A percentile compares a stretch with the other conserved stretches of the same genome.
Evolutionary conservation across 192 early-diverging fungal species (phyloP).

Genomic region (Coemansia sp.): DNA sequence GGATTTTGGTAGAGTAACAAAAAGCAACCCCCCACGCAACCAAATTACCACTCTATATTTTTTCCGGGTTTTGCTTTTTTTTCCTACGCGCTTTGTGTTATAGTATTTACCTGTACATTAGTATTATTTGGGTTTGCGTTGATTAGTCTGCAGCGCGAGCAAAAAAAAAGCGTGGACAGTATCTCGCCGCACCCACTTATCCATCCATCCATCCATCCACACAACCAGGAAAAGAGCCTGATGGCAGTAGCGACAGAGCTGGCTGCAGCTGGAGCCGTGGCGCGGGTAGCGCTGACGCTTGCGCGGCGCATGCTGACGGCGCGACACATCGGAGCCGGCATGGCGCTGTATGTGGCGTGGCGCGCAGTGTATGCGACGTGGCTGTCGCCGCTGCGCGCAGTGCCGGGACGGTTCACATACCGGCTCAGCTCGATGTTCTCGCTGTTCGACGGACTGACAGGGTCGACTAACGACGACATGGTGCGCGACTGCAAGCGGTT

Average conservation of each 20-base stretch:
- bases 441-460: slow-evolving; percentile 8
- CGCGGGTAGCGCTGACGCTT: background rate
- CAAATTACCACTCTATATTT: too few species aligned
- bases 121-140: too few species aligned
- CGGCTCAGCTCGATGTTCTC: slow-evolving; percentile 22
- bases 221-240: background rate
- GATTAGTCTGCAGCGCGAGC: too few species aligned
- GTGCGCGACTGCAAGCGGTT: slow-evolving; percentile 14
- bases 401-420: slow-evolving; percentile 28
- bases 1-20: too few species aligned
- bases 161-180: too few species aligned
- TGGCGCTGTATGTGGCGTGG: slow-evolving; percentile 10
- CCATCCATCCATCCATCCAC: too few species aligned
- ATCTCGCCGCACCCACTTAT: too few species aligned
- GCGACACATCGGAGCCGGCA: background rate
- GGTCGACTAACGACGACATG: slow-evolving; percentile 35
- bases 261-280: background rate
- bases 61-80: too few species aligned
- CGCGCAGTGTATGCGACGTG: slow-evolving; percentile 8
- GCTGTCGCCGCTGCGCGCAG: slow-evolving; percentile 29
- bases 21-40: too few species aligned
- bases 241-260: background rate
- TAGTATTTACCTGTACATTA: too few species aligned
- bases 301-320: background rate
- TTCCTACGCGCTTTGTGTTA: too few species aligned